These are phyloP conservation scores for Epithemia pelagica DNA, from an alignment of 108 stramenopile species.

Conservation along the genomic window DNA sequence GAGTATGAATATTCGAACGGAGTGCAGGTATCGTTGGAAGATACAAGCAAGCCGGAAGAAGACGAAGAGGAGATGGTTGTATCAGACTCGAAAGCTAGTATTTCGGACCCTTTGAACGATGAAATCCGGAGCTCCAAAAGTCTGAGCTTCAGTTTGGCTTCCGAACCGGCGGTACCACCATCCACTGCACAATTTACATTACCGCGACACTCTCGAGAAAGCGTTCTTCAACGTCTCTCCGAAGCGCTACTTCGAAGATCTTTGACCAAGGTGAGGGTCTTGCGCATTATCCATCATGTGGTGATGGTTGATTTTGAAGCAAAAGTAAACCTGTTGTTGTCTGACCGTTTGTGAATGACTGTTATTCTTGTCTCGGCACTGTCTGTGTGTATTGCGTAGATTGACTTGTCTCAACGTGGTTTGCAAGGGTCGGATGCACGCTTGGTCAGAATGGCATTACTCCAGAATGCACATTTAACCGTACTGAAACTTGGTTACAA, in stretches of 20 bases:
- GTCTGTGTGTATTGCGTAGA: conserved; percentile 31
- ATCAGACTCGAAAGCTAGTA: too few species aligned
- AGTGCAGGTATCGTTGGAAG: not conserved
- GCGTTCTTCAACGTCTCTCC: conserved; percentile 44
- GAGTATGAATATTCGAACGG: not conserved
- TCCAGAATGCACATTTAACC: conserved; percentile 63
- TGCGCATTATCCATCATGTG: too few species aligned
- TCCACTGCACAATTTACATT: not conserved
- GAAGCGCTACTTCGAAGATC: conserved; percentile 55
- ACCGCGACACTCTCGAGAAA: conserved; percentile 28
- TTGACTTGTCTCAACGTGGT: conserved; percentile 76
- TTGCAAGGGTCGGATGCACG: conserved; percentile 56
- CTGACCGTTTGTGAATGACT: too few species aligned
- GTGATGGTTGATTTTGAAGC: too few species aligned
- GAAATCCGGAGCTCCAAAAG: too few species aligned
- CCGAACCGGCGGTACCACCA: not conserved
- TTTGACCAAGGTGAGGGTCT: conserved; percentile 32
- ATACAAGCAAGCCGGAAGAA: not conserved
- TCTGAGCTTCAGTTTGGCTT: too few species aligned
- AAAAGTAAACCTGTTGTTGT: too few species aligned
- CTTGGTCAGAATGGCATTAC: conserved; percentile 58
- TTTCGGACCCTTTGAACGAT: too few species aligned
- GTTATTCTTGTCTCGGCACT: too few species aligned
- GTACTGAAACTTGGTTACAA: conserved; percentile 83
- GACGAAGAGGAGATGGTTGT: not conserved